Evolutionary conservation across 2,329 filamentous ascomycete genomes (phyloP).

Genomic region (Xylariaceae sp.): DNA sequence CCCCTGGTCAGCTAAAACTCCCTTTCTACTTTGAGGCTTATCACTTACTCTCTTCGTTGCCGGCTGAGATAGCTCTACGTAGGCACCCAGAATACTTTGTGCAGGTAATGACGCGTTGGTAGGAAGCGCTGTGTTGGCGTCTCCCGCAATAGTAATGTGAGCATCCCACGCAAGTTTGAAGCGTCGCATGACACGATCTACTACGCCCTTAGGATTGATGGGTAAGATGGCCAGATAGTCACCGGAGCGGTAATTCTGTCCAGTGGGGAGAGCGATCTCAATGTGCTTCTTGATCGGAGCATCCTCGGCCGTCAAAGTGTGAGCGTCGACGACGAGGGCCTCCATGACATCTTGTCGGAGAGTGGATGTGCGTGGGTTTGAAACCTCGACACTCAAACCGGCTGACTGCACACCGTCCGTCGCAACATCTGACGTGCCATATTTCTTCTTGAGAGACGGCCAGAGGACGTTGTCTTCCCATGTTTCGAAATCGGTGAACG

Average conservation of each 20-base stretch:
- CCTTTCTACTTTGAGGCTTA: neutral
- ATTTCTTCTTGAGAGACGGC: slow-evolving; percentile 41
- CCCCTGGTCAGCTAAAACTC: slow-evolving; percentile 9
- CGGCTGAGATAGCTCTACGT: slow-evolving; percentile 69
- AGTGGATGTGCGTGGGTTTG: slow-evolving; percentile 50
- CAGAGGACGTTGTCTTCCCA: slow-evolving; percentile 54
- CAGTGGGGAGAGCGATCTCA: slow-evolving; percentile 63
- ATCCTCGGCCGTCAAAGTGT: slow-evolving; percentile 46
- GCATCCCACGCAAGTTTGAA: slow-evolving; percentile 69
- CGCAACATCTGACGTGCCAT: slow-evolving; percentile 20
- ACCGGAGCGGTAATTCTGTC: slow-evolving; percentile 64
- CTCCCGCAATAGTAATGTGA: slow-evolving; percentile 56
- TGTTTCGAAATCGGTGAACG: slow-evolving; percentile 55
- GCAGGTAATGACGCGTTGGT: slow-evolving; percentile 56
- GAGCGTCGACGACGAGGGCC: slow-evolving; percentile 53
- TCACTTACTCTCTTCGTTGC: slow-evolving; percentile 60
- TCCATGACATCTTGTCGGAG: slow-evolving; percentile 62
- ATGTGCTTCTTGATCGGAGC: slow-evolving; percentile 60
- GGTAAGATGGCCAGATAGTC: slow-evolving; percentile 75
- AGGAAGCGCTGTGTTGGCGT: slow-evolving; percentile 50
- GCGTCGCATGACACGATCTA: slow-evolving; percentile 59
- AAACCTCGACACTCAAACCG: slow-evolving; percentile 46
- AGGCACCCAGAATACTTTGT: slow-evolving; percentile 61
- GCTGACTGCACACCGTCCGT: slow-evolving; percentile 17
- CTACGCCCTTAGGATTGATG: slow-evolving; percentile 59